These are phyloP conservation scores for Lasiodiplodia hormozganensis DNA, from an alignment of 2,329 filamentous ascomycete species.

Conservation along the genomic window DNA sequence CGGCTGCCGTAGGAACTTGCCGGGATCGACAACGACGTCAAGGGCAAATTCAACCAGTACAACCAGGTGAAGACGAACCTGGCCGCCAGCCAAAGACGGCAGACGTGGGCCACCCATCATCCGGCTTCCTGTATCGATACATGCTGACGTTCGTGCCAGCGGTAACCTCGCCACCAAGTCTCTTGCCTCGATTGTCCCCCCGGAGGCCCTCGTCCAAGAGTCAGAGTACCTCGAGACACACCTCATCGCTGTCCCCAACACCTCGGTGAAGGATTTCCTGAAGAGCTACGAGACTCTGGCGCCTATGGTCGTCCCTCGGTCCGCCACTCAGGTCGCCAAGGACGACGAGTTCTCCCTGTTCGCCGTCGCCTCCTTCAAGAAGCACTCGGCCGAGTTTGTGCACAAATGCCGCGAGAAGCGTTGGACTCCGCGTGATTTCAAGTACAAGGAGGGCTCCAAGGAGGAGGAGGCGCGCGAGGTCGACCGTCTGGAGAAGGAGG, in stretches of 20 bases:
- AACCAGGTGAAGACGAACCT: conserved; percentile 88
- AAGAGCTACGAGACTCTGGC: conserved; percentile 86
- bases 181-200: conserved; percentile 84
- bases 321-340: conserved; percentile 76
- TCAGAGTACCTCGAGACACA: conserved; percentile 98
- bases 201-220: conserved; percentile 76
- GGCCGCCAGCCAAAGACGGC: conserved; percentile 80
- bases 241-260: conserved; percentile 84
- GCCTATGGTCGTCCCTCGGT: conserved; percentile 93
- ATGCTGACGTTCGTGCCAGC: conserved; percentile 50
- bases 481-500: conserved; percentile 80
- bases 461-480: conserved; percentile 91
- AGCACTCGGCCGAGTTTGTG: conserved; percentile 83
- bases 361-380: conserved; percentile 92
- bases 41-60: conserved; percentile 92
- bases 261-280: conserved; percentile 84
- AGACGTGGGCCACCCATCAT: conserved; percentile 68
- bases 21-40: conserved; percentile 95
- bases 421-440: conserved; percentile 95
- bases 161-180: conserved; percentile 96
- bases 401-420: conserved; percentile 91
- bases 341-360: conserved; percentile 92
- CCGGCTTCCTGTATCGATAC: background rate
- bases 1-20: conserved; percentile 72
- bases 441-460: conserved; percentile 86